These are phyloP conservation scores for Botryotinia globosa DNA, from an alignment of 2,329 filamentous ascomycete species.

Conservation along the genomic window DNA sequence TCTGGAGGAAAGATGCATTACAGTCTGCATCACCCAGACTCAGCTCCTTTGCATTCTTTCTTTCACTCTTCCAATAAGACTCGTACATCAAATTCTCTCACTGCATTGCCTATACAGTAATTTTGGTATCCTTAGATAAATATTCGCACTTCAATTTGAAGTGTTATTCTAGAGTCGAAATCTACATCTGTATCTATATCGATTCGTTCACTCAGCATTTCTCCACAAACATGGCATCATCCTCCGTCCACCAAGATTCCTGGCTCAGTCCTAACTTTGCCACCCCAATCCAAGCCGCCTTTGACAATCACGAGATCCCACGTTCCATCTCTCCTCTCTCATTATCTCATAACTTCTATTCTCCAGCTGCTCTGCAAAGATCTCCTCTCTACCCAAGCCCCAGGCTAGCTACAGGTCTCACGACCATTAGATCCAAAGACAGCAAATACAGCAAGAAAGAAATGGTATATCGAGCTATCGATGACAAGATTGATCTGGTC, in stretches of 20 bases:
- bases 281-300: background rate
- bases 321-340: background rate
- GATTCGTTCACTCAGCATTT: no score
- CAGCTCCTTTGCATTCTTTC: background rate
- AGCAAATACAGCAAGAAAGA: background rate
- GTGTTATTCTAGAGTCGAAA: background rate
- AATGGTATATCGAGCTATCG: constrained; percentile 14
- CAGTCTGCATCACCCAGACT: background rate
- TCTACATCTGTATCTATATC: background rate
- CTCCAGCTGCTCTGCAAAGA: background rate
- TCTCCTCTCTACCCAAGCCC: no score
- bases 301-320: background rate
- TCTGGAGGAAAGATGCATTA: background rate
- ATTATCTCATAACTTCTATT: background rate
- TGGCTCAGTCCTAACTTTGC: background rate
- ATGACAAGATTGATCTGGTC: constrained; percentile 5
- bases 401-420: no score
- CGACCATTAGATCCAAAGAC: no score
- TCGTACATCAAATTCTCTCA: background rate
- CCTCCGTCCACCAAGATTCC: background rate
- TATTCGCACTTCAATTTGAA: background rate
- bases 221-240: background rate
- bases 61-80: background rate
- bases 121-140: background rate
- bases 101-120: background rate